Conservation (phyloP, 2,329 filamentous ascomycete species). For the Arthrobotrys megalospora region DNA sequence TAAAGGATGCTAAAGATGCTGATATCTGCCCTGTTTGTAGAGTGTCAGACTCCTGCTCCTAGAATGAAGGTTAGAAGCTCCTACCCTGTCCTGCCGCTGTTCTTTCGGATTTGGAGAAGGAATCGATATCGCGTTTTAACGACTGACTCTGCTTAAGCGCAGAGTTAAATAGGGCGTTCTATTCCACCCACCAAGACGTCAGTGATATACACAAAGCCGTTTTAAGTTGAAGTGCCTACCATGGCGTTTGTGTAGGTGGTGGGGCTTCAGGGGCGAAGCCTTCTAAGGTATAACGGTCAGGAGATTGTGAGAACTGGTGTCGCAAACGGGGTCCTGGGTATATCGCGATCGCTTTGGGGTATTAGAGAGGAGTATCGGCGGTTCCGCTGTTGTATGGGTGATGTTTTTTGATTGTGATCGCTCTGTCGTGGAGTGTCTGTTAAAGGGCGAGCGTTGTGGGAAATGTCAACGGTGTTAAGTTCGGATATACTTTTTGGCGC, state of each 20-base stretch:
- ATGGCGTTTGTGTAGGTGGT: constrained; percentile 6
- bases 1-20: constrained; percentile 84
- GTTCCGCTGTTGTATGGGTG: background rate
- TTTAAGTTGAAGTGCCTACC: constrained; percentile 13
- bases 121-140: constrained; percentile 81
- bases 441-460: constrained; percentile 20
- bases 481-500: constrained; percentile 39
- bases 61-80: background rate
- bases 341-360: constrained; percentile 1
- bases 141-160: constrained; percentile 87
- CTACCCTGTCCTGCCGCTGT: constrained; percentile 71
- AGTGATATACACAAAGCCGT: background rate
- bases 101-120: constrained; percentile 72
- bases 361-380: background rate
- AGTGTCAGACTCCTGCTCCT: background rate
- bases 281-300: background rate
- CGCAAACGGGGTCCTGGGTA: background rate
- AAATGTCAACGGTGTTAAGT: constrained; percentile 60
- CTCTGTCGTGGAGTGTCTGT: background rate
- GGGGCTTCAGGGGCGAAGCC: constrained; percentile 45
- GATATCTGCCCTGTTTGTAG: constrained; percentile 76
- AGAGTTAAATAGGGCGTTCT: constrained; percentile 89
- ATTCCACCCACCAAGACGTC: background rate
- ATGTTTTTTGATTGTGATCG: background rate
- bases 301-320: background rate